Evolutionary conservation across 2,329 filamentous ascomycete genomes (phyloP), one percentile per base, ranked within the genome.

Genomic region (Talaromyces piceae): DNA sequence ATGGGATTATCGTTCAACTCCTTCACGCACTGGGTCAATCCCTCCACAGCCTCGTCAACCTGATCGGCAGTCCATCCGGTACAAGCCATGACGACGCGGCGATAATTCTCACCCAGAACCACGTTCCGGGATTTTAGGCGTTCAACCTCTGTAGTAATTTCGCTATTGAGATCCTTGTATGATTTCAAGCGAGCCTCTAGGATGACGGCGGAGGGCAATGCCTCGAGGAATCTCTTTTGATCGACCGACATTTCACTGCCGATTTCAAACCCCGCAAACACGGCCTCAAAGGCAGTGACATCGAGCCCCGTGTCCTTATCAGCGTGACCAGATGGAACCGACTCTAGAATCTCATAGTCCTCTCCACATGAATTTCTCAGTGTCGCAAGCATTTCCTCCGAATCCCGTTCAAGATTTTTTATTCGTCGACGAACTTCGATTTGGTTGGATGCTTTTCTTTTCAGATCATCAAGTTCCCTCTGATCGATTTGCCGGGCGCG

Each of bases 91-190:
- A 98, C 89, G 26, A 97, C 88, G 58, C 86, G 87, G 23, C 90
- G 81, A 66, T 96, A 96, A 69, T 93, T 89, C 58, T 86, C 77
- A 63, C 95, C 91, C 3, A 95, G 77, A 49, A 95, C 90, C 4
- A 83, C 84, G 59, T 88, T 91, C 54, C 87, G 83, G 26, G 85
- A 84, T 65, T 88, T 85, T 7, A 98, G 77, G 5, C 79, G 79
- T 16, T 80, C 78, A 2, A 89, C 84, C 59, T 86, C 81, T 47
- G 81, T 80, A 49, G 81, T 74, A 11, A 93, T 81, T 16, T 78
- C 75, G 39, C 79, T 76, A 41, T 89, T 88, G 44, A 89, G 83
- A 11, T 75, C 73, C 51, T 80, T 77, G 54, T 95, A 86, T 3
- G 87, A 87, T 37, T 81, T 78, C 18, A 90, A 74, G 5, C 86